Base-by-base conservation (phyloP, 148 eudicot genomes). In the Pouteria glomerata region DNA sequence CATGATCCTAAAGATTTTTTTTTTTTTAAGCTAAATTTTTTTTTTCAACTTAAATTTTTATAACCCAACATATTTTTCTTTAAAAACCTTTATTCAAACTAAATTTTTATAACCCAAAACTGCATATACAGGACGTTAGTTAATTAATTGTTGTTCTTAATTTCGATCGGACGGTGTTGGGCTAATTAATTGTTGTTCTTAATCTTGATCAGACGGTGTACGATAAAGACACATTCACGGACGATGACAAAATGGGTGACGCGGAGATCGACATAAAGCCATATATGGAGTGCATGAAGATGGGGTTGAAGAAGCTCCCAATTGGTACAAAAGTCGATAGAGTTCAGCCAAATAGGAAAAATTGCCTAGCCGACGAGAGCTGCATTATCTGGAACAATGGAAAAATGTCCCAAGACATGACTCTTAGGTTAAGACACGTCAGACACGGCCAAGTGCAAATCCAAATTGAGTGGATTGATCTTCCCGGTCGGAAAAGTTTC, bases 361-460 rank as follows among this genome's bases (percentile, higher is more conserved):
- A 92, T 58, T 89, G 78, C 76, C 50, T 89, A n/a, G 74, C 85
- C 2, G 83, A 85, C 1, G 89, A 79, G 68, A 92, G 97, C 79
- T 72, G 73, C 58, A 61, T 92, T 6, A 51, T 83, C 29, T 89
- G 88, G 86, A 73, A 71, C 57, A 79, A 88, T n/a, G 93, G 96
- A 7, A 92, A 86, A 57, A 59, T 89, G 53, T 69, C 74, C 4
- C 96, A 92, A 70, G 78, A 85, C 70, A 86, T 91, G 95, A 15
- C 26, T 71, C 88, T 91, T 1, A 78, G 82, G 64, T 61, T 91
- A 65, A 80, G 73, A 48, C 72, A 84, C 23, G 90, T 79, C 4
- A 79, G 77, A 63, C 66, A 82, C 18, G 97, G 97, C 5, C 81
- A 92, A 72, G 78, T 73, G 13, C 63, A 73, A 41, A 15, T 73